Evolutionary conservation across 1,284 basidiomycete species (phyloP).

Genomic region (Somion occarium): DNA sequence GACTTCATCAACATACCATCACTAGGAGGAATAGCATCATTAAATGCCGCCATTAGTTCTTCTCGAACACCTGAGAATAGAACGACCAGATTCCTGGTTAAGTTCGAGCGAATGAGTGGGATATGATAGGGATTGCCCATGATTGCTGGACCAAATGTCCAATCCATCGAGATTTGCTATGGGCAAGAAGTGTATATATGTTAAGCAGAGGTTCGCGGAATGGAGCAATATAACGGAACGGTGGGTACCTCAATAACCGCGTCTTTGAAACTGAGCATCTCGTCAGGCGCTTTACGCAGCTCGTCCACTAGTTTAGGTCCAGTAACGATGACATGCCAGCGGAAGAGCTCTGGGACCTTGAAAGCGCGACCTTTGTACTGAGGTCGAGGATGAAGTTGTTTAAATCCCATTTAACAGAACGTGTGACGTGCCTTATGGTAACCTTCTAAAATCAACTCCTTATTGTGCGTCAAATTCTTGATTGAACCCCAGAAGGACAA

Average conservation of each 20-base stretch:
- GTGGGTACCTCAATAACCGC: slow-evolving; percentile 22
- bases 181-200: neutral
- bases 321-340: slow-evolving; percentile 30
- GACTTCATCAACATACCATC: slow-evolving; percentile 15
- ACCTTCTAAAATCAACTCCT: slow-evolving; percentile 12
- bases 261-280: slow-evolving; percentile 27
- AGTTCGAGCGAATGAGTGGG: slow-evolving; percentile 16
- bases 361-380: slow-evolving; percentile 25
- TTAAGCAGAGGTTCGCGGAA: neutral
- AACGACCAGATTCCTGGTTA: slow-evolving; percentile 27
- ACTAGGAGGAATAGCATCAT: slow-evolving; percentile 21
- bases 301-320: slow-evolving; percentile 31
- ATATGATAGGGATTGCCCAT: slow-evolving; percentile 26
- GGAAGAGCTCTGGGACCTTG: slow-evolving; percentile 27
- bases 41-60: slow-evolving; percentile 28
- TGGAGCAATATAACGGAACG: neutral
- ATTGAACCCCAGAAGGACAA: slow-evolving; percentile 12
- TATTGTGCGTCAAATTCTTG: slow-evolving; percentile 5
- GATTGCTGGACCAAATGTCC: slow-evolving; percentile 23
- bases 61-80: slow-evolving; percentile 26
- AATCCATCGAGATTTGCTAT: slow-evolving; percentile 20
- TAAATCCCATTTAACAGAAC: neutral
- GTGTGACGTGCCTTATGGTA: slow-evolving; percentile 13
- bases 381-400: too few relatives aligned
- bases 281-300: slow-evolving; percentile 28